These are phyloP conservation scores for Leptodermis oblonga DNA, from an alignment of 257 asterid species.

Conservation along the genomic window DNA sequence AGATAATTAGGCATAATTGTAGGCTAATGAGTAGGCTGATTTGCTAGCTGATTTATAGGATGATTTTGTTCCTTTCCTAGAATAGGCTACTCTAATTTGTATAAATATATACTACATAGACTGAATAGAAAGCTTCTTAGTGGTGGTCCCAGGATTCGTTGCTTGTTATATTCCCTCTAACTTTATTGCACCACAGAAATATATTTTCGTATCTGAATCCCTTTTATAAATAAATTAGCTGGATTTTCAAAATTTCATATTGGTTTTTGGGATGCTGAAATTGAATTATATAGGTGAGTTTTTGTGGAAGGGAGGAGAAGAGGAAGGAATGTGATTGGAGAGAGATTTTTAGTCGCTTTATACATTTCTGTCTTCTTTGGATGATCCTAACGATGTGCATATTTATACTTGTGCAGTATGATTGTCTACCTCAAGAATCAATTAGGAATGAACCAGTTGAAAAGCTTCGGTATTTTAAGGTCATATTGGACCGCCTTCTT, in stretches of 20 bases:
- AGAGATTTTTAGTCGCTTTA: neutral
- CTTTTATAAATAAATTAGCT: neutral
- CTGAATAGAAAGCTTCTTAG: too few relatives aligned
- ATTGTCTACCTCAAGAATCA: slow-evolving; percentile 69
- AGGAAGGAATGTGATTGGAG: neutral
- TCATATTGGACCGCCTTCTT: slow-evolving; percentile 63
- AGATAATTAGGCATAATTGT: too few relatives aligned
- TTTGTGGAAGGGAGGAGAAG: neutral
- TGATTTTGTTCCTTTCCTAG: too few relatives aligned
- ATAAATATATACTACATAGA: too few relatives aligned
- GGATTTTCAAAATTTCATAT: neutral
- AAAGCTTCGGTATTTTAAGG: slow-evolving; percentile 57
- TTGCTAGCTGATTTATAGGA: too few relatives aligned
- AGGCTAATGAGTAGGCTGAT: too few relatives aligned
- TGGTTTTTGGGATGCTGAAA: neutral
- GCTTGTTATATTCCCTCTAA: neutral
- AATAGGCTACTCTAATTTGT: too few relatives aligned
- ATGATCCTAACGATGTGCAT: slow-evolving; percentile 1
- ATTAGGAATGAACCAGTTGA: slow-evolving; percentile 74
- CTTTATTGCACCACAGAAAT: too few relatives aligned
- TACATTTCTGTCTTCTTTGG: neutral
- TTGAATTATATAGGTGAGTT: neutral
- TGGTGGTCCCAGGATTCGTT: neutral
- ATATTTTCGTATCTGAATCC: neutral
- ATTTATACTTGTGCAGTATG: slow-evolving; percentile 51